phyloP scores from a whole-genome alignment of 2,329 filamentous ascomycete genomes.

The Clonostachys solani region DNA sequence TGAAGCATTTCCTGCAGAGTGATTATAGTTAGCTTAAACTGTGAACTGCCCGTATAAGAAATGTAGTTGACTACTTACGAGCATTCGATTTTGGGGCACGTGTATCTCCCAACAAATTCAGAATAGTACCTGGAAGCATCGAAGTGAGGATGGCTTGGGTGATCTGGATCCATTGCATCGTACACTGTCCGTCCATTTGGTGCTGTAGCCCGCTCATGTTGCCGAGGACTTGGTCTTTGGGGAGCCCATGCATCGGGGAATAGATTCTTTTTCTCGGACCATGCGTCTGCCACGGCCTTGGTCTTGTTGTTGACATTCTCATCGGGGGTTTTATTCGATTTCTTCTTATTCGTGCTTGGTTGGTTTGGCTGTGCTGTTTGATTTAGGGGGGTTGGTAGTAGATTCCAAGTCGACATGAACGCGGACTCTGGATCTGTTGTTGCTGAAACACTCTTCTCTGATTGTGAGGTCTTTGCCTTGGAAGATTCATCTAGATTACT shows the following conservation, averaged over 20 bases:
- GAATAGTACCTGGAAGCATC: conserved; percentile 41
- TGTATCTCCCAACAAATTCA: conserved; percentile 34
- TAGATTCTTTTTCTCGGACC: conserved; percentile 9
- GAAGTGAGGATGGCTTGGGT: conserved; percentile 44
- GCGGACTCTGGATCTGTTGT: too few relatives aligned
- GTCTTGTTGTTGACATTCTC: too few relatives aligned
- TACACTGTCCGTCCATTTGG: conserved; percentile 6
- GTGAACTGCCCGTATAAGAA: neutral
- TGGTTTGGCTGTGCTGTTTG: too few relatives aligned
- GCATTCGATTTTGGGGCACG: conserved; percentile 50
- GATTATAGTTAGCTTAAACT: neutral
- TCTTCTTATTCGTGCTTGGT: too few relatives aligned
- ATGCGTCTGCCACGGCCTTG: too few relatives aligned
- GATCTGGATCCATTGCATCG: conserved; percentile 18
- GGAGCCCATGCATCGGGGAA: conserved; percentile 14
- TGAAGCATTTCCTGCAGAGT: conserved; percentile 33
- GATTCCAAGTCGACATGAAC: too few relatives aligned
- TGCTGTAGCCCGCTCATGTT: conserved; percentile 7
- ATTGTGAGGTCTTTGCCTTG: too few relatives aligned
- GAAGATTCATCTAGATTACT: too few relatives aligned
- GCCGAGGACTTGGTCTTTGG: conserved; percentile 9
- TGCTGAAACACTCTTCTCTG: too few relatives aligned
- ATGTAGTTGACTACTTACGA: conserved; percentile 26
- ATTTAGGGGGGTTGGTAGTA: too few relatives aligned
- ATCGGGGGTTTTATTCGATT: too few relatives aligned